Conservation (phyloP, 345 rosid genomes). For the Camelina laxa region DNA sequence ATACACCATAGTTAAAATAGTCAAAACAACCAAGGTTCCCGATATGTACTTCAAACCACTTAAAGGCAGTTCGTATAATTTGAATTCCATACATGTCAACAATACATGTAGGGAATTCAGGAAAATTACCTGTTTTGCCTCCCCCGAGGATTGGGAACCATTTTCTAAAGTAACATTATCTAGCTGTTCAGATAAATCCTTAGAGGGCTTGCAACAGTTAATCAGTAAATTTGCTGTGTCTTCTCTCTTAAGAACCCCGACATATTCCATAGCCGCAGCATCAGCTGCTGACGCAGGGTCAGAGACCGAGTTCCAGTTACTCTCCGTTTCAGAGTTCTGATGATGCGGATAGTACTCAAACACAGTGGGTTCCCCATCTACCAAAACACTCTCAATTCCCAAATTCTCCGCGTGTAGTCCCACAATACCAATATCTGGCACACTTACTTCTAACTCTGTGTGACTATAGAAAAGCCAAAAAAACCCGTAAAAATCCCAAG, state of each 20-base stretch:
- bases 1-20: no score
- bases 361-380: conserved; percentile 88
- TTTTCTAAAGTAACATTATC: conserved; percentile 58
- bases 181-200: conserved; percentile 61
- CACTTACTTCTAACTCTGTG: conserved; percentile 88
- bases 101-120: background rate
- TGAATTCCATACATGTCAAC: conserved; percentile 11
- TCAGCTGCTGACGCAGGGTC: conserved; percentile 81
- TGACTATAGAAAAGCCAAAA: conserved; percentile 49
- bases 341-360: conserved; percentile 89
- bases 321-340: conserved; percentile 56
- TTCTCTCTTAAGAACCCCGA: conserved; percentile 69
- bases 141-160: conserved; percentile 61
- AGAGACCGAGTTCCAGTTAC: conserved; percentile 61
- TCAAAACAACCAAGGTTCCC: no score
- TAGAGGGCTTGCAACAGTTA: conserved; percentile 89
- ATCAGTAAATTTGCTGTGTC: conserved; percentile 76
- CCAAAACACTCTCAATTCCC: conserved; percentile 83
- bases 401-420: conserved; percentile 94
- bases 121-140: conserved; percentile 67
- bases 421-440: conserved; percentile 91
- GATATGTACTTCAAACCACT: no score
- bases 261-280: conserved; percentile 69
- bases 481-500: background rate
- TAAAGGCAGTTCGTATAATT: background rate